These are phyloP conservation scores for Syzygium grande DNA, from an alignment of 345 rosid species.

Conservation along the genomic window DNA sequence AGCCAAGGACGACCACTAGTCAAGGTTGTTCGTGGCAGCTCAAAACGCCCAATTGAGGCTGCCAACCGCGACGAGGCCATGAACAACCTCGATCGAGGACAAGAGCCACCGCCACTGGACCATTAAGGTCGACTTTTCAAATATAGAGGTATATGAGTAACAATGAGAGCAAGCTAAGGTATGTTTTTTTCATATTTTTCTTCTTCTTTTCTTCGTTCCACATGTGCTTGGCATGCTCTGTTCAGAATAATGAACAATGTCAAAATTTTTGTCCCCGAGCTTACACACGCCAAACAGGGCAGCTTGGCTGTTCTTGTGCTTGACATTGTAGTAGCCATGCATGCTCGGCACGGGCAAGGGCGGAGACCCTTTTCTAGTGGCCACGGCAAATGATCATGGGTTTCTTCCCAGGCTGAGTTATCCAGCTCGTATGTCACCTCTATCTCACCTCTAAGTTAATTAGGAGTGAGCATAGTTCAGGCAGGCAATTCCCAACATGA, in stretches of 20 bases:
- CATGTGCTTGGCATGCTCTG: neutral
- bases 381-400: neutral
- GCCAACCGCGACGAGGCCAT: neutral
- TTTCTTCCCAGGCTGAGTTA: neutral
- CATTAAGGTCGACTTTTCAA: neutral
- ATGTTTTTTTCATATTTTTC: too few species aligned
- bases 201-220: neutral
- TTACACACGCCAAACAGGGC: neutral
- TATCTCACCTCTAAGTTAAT: too few species aligned
- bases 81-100: neutral
- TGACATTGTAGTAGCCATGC: neutral
- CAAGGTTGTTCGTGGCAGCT: neutral
- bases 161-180: neutral
- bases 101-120: neutral
- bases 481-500: too few species aligned
- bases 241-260: neutral
- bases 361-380: neutral
- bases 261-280: neutral
- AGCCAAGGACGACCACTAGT: neutral
- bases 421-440: neutral
- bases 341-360: neutral
- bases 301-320: neutral
- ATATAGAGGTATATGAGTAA: neutral
- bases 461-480: too few species aligned
- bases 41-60: neutral